Conservation (phyloP, 2,329 filamentous ascomycete species). For the Tolypocladium album region DNA sequence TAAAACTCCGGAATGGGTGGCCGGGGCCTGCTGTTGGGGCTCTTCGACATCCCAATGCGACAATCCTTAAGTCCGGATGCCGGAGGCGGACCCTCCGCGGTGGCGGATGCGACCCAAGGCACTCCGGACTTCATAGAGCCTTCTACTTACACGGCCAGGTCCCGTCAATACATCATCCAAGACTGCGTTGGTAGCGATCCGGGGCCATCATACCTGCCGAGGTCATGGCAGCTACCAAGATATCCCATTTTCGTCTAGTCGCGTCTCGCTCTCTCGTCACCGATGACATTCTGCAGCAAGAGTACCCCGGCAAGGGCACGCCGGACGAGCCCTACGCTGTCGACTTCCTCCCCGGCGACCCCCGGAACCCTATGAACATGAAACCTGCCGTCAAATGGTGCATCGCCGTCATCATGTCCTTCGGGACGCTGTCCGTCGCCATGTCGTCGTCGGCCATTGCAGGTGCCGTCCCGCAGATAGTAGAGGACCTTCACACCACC, state of each 20-base stretch:
- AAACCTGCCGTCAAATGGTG: not conserved
- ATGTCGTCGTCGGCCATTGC: not conserved
- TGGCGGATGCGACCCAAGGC: not conserved
- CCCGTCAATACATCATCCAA: no score
- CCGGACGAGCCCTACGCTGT: not conserved
- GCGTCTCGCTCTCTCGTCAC: not conserved
- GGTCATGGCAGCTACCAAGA: not conserved
- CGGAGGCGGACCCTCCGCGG: not conserved
- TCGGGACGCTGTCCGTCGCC: not conserved
- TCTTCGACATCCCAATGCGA: not conserved
- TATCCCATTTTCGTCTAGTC: not conserved
- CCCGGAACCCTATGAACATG: not conserved
- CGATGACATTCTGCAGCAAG: not conserved
- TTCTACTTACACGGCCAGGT: not conserved
- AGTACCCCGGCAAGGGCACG: not conserved
- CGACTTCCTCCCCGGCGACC: not conserved
- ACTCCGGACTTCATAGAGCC: not conserved
- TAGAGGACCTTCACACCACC: not conserved
- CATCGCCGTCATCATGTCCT: not conserved
- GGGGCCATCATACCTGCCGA: not conserved
- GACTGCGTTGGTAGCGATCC: not conserved
- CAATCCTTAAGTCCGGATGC: not conserved
- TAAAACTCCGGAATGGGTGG: not conserved
- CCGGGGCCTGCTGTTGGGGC: not conserved
- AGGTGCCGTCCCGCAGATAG: not conserved